Percentiles rank a stretch among this genome's conserved stretches.
Conservation (phyloP, 306 rosid species). For the Cajanus cajan region DNA sequence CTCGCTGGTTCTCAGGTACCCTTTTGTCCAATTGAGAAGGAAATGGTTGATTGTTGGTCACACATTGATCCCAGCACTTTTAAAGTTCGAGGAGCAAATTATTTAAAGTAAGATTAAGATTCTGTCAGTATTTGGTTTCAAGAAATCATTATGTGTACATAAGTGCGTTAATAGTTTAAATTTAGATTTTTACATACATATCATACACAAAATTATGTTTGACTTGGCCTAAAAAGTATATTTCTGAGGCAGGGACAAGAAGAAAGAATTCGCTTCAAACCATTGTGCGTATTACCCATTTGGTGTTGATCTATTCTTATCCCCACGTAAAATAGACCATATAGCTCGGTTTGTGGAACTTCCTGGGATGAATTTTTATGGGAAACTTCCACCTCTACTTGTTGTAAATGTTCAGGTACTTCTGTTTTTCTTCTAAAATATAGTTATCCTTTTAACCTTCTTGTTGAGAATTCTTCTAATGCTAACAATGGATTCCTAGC, state of each 20-base stretch:
- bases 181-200: background rate
- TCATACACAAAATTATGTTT: background rate
- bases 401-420: constrained; percentile 75
- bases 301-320: constrained; percentile 80
- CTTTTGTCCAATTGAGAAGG: constrained; percentile 72
- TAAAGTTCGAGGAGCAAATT: constrained; percentile 69
- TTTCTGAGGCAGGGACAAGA: constrained; percentile 64
- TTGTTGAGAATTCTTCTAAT: background rate
- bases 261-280: constrained; percentile 60
- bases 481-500: background rate
- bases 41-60: constrained; percentile 77
- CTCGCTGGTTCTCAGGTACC: constrained; percentile 77
- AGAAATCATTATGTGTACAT: background rate
- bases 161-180: background rate
- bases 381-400: constrained; percentile 58
- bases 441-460: background rate
- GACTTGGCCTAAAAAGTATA: background rate
- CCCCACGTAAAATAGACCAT: constrained; percentile 65
- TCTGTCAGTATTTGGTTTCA: constrained; percentile 1
- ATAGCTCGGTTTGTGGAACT: constrained; percentile 67
- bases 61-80: constrained; percentile 66
- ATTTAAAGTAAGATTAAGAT: constrained; percentile 66
- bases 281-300: constrained; percentile 74
- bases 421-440: background rate
- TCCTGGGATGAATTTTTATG: constrained; percentile 45